Evolutionary conservation across 352 stramenopile species (phyloP), one percentile per base, ranked within the genome.

Genomic region (Phytophthora pseudosyringae): DNA sequence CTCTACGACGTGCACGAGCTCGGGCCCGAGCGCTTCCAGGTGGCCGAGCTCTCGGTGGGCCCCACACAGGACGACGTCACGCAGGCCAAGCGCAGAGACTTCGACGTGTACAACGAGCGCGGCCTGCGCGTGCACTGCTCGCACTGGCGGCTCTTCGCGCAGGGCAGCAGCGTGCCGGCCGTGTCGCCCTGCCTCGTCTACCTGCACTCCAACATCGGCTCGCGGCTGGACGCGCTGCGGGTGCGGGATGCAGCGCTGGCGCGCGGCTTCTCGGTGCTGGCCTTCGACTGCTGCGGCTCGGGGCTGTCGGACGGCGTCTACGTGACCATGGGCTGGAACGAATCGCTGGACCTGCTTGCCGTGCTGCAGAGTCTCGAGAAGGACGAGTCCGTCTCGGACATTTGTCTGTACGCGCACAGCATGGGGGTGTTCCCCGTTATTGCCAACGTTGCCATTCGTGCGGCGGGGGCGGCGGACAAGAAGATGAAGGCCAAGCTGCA

Each of bases 301-400:
- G 88, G 86, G 0, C 59, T 82, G 11, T 92, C 80, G 25, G 88
- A 94, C 54, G 88, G 86, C 31, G 77, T 93, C 38, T 95, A 92
- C 66, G 86, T 96, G 56, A 96, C 86, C 4, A 90, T 93, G 77
- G 88, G 88, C 38, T 95, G 83, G 83, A 93, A 93, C 67, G 88
- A 95, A 52, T 70, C 76, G 13, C 67, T 81, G 43, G 88, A 96
- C 55, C 60, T 96, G 51, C 72, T 90, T 38, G 73, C 73, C 28
- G 83, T 96, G 39, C 67, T 95, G 45, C 66, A 91, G 64, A 74
- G 73, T 7, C 39, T 94, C 0, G 82, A 93, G 28, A 40, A 58
- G 10, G 71, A 91, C 53, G 33, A 43, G 3, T 77, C 57, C 25
- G 82, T 94, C 18, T 71, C 71, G 28, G 71, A 82, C 8, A 71